These are phyloP conservation scores for Boletus tylopilopsis DNA, from an alignment of 768 basidiomycete genomes.

Conservation along the genomic window DNA sequence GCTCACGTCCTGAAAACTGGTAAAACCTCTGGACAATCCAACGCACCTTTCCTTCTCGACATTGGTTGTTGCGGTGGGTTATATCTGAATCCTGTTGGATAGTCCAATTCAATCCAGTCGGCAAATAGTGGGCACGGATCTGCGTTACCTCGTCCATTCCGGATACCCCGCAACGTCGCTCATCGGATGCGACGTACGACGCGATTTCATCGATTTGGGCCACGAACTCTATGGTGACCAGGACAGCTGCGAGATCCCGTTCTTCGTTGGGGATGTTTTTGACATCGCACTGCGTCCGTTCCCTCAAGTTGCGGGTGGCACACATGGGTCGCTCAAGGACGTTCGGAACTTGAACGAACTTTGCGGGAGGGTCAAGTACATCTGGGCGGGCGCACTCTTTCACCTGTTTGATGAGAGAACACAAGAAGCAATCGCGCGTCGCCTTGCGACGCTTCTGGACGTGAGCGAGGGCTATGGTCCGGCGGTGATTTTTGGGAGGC, in stretches of 20 bases:
- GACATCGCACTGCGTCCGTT: background rate
- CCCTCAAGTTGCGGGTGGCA: background rate
- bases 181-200: background rate
- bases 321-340: background rate
- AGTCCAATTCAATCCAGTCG: background rate
- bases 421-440: background rate
- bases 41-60: background rate
- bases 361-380: background rate
- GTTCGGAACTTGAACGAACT: background rate
- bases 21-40: background rate
- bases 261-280: background rate
- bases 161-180: background rate
- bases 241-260: background rate
- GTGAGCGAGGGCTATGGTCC: background rate
- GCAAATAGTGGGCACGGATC: background rate
- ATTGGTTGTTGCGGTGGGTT: conserved; percentile 7
- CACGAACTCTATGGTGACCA: background rate
- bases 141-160: background rate
- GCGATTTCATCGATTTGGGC: background rate
- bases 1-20: background rate
- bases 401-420: background rate
- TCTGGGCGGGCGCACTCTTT: background rate
- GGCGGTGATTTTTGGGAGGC: background rate
- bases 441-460: background rate
- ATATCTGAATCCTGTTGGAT: too few species aligned